These are phyloP conservation scores for Pezicula neosporulosa DNA, from an alignment of 2,329 filamentous ascomycete genomes.

Conservation along the genomic window DNA sequence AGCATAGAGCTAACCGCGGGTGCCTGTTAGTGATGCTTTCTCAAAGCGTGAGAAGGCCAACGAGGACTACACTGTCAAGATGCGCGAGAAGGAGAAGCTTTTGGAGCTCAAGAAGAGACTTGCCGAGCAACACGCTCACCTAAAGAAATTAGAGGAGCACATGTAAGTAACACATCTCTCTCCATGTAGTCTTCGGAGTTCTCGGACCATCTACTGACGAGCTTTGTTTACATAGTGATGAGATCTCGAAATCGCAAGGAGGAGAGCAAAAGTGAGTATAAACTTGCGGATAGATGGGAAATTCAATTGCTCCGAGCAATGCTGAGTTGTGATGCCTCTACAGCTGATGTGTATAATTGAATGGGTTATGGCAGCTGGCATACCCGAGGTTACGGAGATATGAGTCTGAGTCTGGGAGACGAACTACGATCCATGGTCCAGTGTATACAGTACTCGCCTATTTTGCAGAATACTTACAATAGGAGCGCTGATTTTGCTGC, in stretches of 20 bases:
- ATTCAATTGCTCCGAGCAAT: slow-evolving; percentile 6
- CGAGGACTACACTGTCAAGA: slow-evolving; percentile 80
- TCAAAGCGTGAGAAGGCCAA: slow-evolving; percentile 84
- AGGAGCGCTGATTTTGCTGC: too few species aligned
- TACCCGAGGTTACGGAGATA: too few species aligned
- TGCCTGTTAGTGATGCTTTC: slow-evolving; percentile 72
- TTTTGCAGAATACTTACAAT: too few species aligned
- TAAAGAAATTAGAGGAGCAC: slow-evolving; percentile 81
- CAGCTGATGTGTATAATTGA: slow-evolving; percentile 2
- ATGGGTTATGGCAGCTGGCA: neutral
- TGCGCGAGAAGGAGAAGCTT: slow-evolving; percentile 91
- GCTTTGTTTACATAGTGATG: slow-evolving; percentile 52
- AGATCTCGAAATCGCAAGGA: slow-evolving; percentile 66
- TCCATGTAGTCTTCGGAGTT: neutral
- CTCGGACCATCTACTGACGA: slow-evolving; percentile 10
- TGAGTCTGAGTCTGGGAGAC: neutral
- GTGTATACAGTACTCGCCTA: neutral
- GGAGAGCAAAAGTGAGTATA: slow-evolving; percentile 32
- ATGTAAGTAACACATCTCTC: slow-evolving; percentile 56
- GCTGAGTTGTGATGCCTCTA: slow-evolving; percentile 15
- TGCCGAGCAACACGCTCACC: slow-evolving; percentile 73
- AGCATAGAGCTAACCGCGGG: slow-evolving; percentile 12
- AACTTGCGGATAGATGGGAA: neutral
- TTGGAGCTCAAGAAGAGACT: slow-evolving; percentile 70
- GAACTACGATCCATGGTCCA: neutral